These are phyloP conservation scores for Rhodotorula babjevae DNA, from an alignment of 768 basidiomycete species.

Conservation along the genomic window DNA sequence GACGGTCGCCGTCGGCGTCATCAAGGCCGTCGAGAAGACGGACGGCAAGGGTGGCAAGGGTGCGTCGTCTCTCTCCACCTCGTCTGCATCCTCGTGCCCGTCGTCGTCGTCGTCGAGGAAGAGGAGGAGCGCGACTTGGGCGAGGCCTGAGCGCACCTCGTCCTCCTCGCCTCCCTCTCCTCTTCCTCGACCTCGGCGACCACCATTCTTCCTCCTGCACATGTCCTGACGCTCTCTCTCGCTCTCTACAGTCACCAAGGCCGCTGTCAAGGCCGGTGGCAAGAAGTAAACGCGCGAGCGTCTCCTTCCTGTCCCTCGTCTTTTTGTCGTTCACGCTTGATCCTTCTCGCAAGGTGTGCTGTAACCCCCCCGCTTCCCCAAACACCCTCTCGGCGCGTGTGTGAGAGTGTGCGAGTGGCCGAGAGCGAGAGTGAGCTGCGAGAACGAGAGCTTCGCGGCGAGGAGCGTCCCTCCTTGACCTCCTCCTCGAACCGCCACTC, in stretches of 20 bases:
- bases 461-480: too few species aligned
- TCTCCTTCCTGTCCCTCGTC: not conserved
- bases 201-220: not conserved
- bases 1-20: constrained; percentile 69
- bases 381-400: too few species aligned
- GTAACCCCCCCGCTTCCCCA: not conserved
- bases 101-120: too few species aligned
- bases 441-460: too few species aligned
- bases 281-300: constrained; percentile 9
- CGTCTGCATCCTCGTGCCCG: too few species aligned
- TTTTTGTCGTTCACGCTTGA: not conserved
- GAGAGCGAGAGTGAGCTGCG: too few species aligned
- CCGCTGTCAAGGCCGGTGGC: constrained; percentile 11
- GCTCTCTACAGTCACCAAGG: constrained; percentile 19
- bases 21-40: constrained; percentile 94
- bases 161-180: not conserved
- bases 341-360: not conserved
- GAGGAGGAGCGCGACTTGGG: not conserved
- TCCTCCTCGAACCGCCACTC: too few species aligned
- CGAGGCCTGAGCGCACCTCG: not conserved
- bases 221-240: not conserved
- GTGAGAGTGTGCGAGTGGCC: too few species aligned
- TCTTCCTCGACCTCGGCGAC: not conserved
- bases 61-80: not conserved
- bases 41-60: constrained; percentile 57